Base-by-base conservation (phyloP, 345 rosid species). In the Triadica sebifera region DNA sequence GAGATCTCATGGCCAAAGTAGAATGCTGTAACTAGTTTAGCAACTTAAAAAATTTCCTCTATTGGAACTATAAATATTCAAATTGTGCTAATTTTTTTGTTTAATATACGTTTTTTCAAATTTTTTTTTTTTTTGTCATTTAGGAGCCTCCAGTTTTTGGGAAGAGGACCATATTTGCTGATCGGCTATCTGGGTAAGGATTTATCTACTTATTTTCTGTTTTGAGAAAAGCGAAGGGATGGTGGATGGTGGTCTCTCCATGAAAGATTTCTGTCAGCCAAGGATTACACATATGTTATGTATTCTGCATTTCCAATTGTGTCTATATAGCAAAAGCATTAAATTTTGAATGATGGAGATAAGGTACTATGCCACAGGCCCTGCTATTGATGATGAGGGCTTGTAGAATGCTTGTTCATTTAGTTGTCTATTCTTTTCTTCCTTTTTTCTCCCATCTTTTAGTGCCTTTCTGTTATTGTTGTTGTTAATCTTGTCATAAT, bases 91-190 rank as follows among this genome's bases (percentile, higher is more conserved):
- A n/a, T 60, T 70, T 65, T 17, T 49, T 56, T 38, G 16, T 16
- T 53, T 65, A 68, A 64, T 74, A 37, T 73, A 25, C 34, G 1
- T 29, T 29, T 80, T 77, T 77, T 69, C 69, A 69, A 70, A n/a
- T n/a, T n/a, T n/a, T n/a, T 83, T 50, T 12, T 85, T 58, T 83
- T 81, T 52, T 25, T 82, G 71, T 75, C 71, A 67, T 66, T 65
- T 81, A 93, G 98, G 97, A 87, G 78, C 94, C 98, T 59, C 98
- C 97, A 3, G 91, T 93, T 70, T 93, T 91, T 73, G 97, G 98
- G 80, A 93, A 91, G 90, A 85, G 80, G 87, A 91, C 98, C 6
- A 43, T 91, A 70, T 78, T 87, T 78, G 83, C 86, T 71, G 55
- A 87, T 69, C 80, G 29, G 52, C 81, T 81, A 65, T 81, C 94